Percentiles rank a stretch among this genome's conserved stretches.
Evolutionary conservation across 176 grass and related monocot species (phyloP).

Genomic region (Carex pumila): DNA sequence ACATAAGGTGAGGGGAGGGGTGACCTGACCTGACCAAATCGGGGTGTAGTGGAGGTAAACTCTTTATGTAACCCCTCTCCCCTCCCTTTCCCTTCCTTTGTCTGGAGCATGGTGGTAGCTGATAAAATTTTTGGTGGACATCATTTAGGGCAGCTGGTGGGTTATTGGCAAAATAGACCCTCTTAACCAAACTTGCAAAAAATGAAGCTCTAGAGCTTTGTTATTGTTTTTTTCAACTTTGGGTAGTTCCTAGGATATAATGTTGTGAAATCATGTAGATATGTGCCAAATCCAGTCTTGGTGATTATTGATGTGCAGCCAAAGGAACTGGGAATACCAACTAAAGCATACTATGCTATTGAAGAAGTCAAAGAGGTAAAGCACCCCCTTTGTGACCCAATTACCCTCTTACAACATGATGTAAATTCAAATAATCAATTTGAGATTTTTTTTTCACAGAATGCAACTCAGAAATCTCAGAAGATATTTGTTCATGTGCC

Average conservation of each 20-base stretch:
- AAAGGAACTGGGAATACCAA: constrained; percentile 88
- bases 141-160: neutral
- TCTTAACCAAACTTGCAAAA: neutral
- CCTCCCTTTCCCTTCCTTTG: no score
- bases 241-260: neutral
- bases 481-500: constrained; percentile 98
- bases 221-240: neutral
- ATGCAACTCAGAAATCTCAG: constrained; percentile 95
- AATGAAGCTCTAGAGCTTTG: neutral
- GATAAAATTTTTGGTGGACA: neutral
- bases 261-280: constrained; percentile 31
- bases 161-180: neutral
- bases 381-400: neutral
- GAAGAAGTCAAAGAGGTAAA: constrained; percentile 91
- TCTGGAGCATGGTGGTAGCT: neutral
- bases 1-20: no score
- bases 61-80: no score
- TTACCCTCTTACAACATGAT: neutral
- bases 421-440: constrained; percentile 12
- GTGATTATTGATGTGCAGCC: constrained; percentile 99
- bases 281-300: constrained; percentile 85
- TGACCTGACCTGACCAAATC: no score
- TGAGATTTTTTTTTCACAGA: constrained; percentile 27
- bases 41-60: no score
- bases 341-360: constrained; percentile 89